These are phyloP conservation scores for Beauveria sp. DNA, from an alignment of 2,329 filamentous ascomycete species.

Conservation along the genomic window DNA sequence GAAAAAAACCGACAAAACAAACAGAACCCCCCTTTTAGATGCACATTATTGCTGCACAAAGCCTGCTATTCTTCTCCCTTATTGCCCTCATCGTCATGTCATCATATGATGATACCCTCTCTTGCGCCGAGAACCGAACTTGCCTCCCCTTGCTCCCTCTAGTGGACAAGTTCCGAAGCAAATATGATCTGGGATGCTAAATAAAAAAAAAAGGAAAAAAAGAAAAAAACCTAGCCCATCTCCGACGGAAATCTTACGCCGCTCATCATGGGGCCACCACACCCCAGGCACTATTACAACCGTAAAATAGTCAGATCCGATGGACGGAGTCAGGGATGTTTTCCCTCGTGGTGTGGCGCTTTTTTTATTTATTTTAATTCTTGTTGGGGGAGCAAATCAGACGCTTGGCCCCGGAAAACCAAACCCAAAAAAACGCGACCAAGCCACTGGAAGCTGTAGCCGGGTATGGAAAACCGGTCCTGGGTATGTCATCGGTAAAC, in stretches of 20 bases:
- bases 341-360: slow-evolving; percentile 6
- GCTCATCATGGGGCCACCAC: not conserved
- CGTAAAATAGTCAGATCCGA: slow-evolving; percentile 2
- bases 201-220: too few relatives aligned
- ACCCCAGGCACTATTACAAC: not conserved
- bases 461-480: not conserved
- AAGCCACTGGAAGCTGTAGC: slow-evolving; percentile 3
- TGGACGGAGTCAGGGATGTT: slow-evolving; percentile 7
- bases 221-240: not conserved
- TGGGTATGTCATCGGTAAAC: not conserved
- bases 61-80: too few relatives aligned
- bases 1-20: not conserved
- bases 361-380: not conserved
- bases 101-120: not conserved
- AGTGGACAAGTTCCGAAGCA: slow-evolving; percentile 5
- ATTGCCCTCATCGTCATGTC: not conserved
- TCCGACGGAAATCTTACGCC: not conserved
- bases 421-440: too few relatives aligned
- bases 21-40: not conserved
- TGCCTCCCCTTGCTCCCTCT: not conserved
- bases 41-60: not conserved
- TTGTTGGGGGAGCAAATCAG: not conserved
- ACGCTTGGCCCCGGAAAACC: not conserved
- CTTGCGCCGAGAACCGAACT: too few relatives aligned
- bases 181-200: not conserved